Conservation (phyloP, 179 eudicot genomes). For the Pouteria campechiana region DNA sequence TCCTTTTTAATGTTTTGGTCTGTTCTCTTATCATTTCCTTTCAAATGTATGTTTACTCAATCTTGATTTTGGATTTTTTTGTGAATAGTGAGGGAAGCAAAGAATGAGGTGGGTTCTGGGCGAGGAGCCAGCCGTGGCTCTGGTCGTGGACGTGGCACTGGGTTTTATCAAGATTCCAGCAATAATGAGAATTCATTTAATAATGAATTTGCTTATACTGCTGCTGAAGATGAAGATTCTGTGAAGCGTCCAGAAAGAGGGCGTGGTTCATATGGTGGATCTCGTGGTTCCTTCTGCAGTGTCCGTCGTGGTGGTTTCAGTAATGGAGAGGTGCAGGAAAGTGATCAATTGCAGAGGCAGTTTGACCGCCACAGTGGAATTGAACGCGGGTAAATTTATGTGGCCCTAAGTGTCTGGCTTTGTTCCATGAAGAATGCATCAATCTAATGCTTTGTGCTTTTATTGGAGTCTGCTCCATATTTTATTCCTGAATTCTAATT, state of each 20-base stretch:
- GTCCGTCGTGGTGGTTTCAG: slow-evolving; percentile 65
- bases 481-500: not conserved
- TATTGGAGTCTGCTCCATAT: not conserved
- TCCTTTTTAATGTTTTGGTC: not conserved
- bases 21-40: not conserved
- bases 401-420: not conserved
- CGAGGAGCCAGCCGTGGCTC: slow-evolving; percentile 51
- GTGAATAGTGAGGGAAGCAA: slow-evolving; percentile 57
- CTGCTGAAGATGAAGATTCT: slow-evolving; percentile 22
- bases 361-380: slow-evolving; percentile 91
- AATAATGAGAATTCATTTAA: slow-evolving; percentile 32
- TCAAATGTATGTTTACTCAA: not conserved
- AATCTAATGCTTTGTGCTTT: not conserved
- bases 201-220: slow-evolving; percentile 34
- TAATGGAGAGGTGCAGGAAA: slow-evolving; percentile 65
- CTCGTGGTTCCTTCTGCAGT: slow-evolving; percentile 60
- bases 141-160: slow-evolving; percentile 51
- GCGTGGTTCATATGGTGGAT: slow-evolving; percentile 52
- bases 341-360: slow-evolving; percentile 52
- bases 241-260: slow-evolving; percentile 54
- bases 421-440: not conserved
- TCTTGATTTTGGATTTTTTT: not conserved
- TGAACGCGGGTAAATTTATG: slow-evolving; percentile 60
- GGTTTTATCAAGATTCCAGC: slow-evolving; percentile 32
- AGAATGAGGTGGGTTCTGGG: slow-evolving; percentile 38